Evolutionary conservation across 75 land plant species (phyloP), one percentile per base, ranked within the genome.

Genomic region (Pinus albicaulis): DNA sequence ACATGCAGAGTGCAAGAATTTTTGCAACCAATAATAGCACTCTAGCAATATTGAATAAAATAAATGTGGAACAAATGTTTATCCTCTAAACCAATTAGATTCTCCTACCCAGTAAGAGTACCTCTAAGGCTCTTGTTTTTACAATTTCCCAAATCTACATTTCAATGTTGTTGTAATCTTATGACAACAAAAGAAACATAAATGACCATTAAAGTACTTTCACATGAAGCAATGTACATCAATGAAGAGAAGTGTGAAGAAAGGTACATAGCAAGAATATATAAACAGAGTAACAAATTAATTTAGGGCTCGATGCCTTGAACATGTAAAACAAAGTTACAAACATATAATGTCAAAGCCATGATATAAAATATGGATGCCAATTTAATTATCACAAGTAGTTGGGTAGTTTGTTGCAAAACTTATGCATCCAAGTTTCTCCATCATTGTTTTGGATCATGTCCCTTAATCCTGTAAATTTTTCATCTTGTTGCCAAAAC

Each of bases 1-100:
- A 91, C 78, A 92, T 92, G 82, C 76, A 75, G n/a, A 65, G 12
- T 20, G 72, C 19, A 57, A 28, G 28, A 28, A 28, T 28, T 10
- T 59, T 36, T 31, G 38, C 6, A 65, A 41, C 19, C 69, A 34
- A 20, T 65, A 38, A 13, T 8, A 64, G 20, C 4, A 65, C 28
- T 65, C 4, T 65, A 20, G 34, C 69, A 65, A 4, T 28, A 10
- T 3, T 28, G 28, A 28, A 25, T 3, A 7, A n/a, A 12, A 62
- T 28, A 63, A 63, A 63, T 28, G 23, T 28, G 1, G 25, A 13
- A 25, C 15, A 12, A 11, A 11, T 15, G 15, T 2, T 56, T 56
- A 15, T 11, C 0, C 31, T 65, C 38, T 26, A 28, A 28, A 28
- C 28, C 28, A 28, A 28, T 28, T 28, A 28, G 28, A 28, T 28